Evolutionary conservation across 176 grass and related monocot genomes (phyloP).

Genomic region (sorghum (Sorghum bicolor)): DNA sequence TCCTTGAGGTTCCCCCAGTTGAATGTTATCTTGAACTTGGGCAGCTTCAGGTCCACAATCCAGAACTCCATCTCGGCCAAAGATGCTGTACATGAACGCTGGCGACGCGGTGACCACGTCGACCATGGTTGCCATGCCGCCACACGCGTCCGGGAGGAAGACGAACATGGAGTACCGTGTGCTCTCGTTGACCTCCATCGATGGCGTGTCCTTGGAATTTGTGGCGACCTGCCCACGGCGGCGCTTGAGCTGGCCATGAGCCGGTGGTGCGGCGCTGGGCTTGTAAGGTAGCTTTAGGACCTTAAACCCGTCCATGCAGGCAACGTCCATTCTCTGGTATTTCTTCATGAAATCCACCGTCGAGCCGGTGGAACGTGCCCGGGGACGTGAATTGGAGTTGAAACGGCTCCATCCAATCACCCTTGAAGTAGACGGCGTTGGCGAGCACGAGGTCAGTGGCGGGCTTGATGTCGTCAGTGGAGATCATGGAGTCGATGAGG

Average conservation of each 20-base stretch:
- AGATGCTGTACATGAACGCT: not conserved
- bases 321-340: not conserved
- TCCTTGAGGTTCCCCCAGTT: not conserved
- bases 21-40: constrained; percentile 22
- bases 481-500: not conserved
- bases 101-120: not conserved
- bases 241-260: not conserved
- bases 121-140: not conserved
- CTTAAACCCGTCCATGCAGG: constrained; percentile 11
- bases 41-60: too few relatives aligned
- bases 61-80: not conserved
- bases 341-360: constrained; percentile 9
- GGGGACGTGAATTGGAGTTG: not conserved
- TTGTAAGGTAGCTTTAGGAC: constrained; percentile 24
- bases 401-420: not conserved
- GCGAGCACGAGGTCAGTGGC: not conserved
- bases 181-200: too few relatives aligned
- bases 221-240: too few relatives aligned
- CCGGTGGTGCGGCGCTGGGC: too few relatives aligned
- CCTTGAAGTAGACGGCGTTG: constrained; percentile 19
- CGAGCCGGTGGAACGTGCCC: not conserved
- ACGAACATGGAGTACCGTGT: constrained; percentile 4
- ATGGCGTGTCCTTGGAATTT: too few relatives aligned
- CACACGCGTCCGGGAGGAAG: constrained; percentile 6
- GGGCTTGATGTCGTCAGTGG: not conserved